These are phyloP conservation scores for Geum urbanum DNA, from an alignment of 306 rosid genomes.

Conservation along the genomic window DNA sequence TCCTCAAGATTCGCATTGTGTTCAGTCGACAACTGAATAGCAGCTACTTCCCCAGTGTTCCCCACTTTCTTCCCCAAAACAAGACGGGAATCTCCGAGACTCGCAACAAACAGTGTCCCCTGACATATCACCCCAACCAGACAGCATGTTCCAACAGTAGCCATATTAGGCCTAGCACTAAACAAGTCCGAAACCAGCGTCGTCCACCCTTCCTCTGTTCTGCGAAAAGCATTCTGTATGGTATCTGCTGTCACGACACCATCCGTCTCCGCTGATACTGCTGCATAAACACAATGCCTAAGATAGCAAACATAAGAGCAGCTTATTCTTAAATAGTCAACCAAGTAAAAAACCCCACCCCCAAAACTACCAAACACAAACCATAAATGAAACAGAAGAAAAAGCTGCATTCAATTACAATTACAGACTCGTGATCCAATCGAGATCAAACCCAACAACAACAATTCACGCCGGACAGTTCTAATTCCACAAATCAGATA, in stretches of 20 bases:
- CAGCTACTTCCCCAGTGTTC: conserved; percentile 72
- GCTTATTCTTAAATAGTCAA: conserved; percentile 27
- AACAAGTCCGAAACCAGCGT: conserved; percentile 58
- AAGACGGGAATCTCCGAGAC: conserved; percentile 80
- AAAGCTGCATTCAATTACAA: neutral
- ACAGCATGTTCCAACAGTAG: conserved; percentile 82
- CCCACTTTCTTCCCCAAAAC: conserved; percentile 88
- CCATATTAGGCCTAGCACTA: conserved; percentile 56
- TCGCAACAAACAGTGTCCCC: conserved; percentile 74
- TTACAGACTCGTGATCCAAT: conserved; percentile 8
- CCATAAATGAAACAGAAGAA: neutral
- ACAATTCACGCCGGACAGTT: conserved; percentile 31
- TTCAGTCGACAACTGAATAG: conserved; percentile 75
- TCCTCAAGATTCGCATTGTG: conserved; percentile 80
- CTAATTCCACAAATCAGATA: neutral
- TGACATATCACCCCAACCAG: conserved; percentile 75
- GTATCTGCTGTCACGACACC: conserved; percentile 63
- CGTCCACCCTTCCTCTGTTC: conserved; percentile 77
- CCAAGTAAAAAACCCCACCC: conserved; percentile 7
- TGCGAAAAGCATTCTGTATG: conserved; percentile 52
- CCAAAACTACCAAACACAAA: conserved; percentile 14
- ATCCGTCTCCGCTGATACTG: conserved; percentile 43
- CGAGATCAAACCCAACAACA: conserved; percentile 25
- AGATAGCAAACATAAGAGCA: conserved; percentile 48
- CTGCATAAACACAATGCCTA: conserved; percentile 54